Conservation (phyloP, 2,329 filamentous ascomycete species). For the Akanthomyces dipterigenus region DNA sequence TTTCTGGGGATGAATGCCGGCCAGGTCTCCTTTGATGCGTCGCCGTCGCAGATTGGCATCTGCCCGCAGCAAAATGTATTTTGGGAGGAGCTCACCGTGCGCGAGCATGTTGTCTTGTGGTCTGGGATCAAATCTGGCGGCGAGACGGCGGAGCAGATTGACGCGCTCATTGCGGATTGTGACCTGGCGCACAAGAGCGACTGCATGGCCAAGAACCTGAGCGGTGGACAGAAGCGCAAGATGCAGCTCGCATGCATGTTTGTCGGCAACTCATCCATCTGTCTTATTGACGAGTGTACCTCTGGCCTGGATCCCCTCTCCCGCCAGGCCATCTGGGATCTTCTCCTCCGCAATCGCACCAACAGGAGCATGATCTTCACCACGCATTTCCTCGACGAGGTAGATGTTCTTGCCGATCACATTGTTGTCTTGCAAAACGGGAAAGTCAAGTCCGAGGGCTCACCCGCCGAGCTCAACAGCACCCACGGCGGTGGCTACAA, state of each 20-base stretch:
- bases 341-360: slow-evolving; percentile 56
- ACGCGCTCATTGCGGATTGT: slow-evolving; percentile 47
- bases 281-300: slow-evolving; percentile 64
- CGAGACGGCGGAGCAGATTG: slow-evolving; percentile 40
- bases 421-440: slow-evolving; percentile 61
- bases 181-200: slow-evolving; percentile 53
- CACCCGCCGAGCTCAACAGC: slow-evolving; percentile 58
- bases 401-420: slow-evolving; percentile 60
- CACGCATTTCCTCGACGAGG: slow-evolving; percentile 66
- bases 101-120: slow-evolving; percentile 58
- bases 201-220: slow-evolving; percentile 49
- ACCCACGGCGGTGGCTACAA: slow-evolving; percentile 57
- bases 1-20: slow-evolving; percentile 55
- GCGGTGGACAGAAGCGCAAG: slow-evolving; percentile 64
- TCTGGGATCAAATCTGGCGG: slow-evolving; percentile 47
- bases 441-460: slow-evolving; percentile 53
- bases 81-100: slow-evolving; percentile 59
- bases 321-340: slow-evolving; percentile 63
- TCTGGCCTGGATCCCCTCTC: slow-evolving; percentile 62
- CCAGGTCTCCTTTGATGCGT: slow-evolving; percentile 49
- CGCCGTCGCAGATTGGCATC: slow-evolving; percentile 39
- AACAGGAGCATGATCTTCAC: slow-evolving; percentile 59
- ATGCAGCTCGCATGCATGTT: slow-evolving; percentile 67
- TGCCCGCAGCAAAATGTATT: slow-evolving; percentile 65
- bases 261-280: slow-evolving; percentile 58